These are phyloP conservation scores for Colletotrichum kahawae DNA, from an alignment of 2,329 filamentous ascomycete genomes.

Conservation along the genomic window DNA sequence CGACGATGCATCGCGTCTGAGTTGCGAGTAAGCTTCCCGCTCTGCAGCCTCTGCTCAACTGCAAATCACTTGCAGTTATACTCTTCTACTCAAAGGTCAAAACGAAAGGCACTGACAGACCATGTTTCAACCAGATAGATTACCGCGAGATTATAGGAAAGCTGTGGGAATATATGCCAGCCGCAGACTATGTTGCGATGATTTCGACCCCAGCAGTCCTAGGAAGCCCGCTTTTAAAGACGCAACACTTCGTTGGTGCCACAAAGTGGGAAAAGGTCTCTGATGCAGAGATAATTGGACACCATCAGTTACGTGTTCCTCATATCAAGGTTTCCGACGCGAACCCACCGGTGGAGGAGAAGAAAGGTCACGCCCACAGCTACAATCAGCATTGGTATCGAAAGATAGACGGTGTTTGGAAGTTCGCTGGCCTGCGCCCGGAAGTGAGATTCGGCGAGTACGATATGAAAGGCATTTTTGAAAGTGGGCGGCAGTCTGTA, in stretches of 20 bases:
- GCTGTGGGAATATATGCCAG: conserved; percentile 65
- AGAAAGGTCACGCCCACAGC: conserved; percentile 66
- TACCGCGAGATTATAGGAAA: conserved; percentile 69
- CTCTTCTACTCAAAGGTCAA: not conserved
- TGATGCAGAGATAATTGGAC: conserved; percentile 62
- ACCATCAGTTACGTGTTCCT: conserved; percentile 66
- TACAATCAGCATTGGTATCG: conserved; percentile 63
- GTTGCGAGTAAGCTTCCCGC: conserved; percentile 51
- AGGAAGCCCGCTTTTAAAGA: conserved; percentile 65
- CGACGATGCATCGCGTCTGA: conserved; percentile 55
- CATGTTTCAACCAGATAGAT: conserved; percentile 59
- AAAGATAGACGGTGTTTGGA: conserved; percentile 65
- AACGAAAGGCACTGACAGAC: not conserved
- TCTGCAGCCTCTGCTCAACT: conserved; percentile 39
- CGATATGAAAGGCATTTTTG: conserved; percentile 61
- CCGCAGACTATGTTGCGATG: conserved; percentile 65
- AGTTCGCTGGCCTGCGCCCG: conserved; percentile 62
- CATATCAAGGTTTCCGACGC: conserved; percentile 64
- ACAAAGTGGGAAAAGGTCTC: conserved; percentile 64
- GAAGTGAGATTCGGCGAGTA: conserved; percentile 62
- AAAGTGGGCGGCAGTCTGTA: not conserved
- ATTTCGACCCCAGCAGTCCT: conserved; percentile 61
- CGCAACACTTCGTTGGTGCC: conserved; percentile 68
- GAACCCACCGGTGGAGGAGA: conserved; percentile 48
- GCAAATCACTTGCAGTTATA: conserved; percentile 33